Conservation (phyloP, 805 yeast genomes). For the Zygosaccharomyces bisporus region DNA sequence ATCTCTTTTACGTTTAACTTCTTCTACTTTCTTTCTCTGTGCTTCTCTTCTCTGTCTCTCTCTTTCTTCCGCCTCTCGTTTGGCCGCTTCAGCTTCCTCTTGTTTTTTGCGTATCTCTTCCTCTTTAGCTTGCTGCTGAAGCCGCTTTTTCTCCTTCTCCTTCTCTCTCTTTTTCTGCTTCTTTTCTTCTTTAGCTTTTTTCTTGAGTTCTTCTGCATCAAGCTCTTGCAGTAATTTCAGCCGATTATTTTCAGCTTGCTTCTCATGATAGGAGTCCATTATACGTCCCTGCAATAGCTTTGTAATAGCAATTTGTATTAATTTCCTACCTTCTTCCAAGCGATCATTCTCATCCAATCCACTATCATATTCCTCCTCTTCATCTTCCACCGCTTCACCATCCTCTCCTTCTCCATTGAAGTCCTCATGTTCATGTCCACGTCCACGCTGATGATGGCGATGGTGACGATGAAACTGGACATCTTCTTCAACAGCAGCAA, state of each 20-base stretch:
- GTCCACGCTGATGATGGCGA: conserved; percentile 17
- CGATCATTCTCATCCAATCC: conserved; percentile 58
- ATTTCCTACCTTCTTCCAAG: conserved; percentile 71
- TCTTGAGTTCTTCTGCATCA: conserved; percentile 63
- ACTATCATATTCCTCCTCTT: conserved; percentile 34
- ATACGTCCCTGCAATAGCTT: conserved; percentile 71
- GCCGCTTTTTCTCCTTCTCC: conserved; percentile 64
- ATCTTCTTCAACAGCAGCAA: conserved; percentile 12
- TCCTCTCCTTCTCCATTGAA: conserved; percentile 18
- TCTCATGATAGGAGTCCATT: conserved; percentile 71
- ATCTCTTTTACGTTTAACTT: conserved; percentile 37
- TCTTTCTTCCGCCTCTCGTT: conserved; percentile 40
- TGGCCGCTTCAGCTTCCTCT: conserved; percentile 51
- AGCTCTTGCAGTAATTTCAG: conserved; percentile 60
- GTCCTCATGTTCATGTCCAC: conserved; percentile 17
- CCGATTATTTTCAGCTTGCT: conserved; percentile 71
- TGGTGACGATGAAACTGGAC: conserved; percentile 16
- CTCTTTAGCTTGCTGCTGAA: conserved; percentile 58
- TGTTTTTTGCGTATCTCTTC: conserved; percentile 56
- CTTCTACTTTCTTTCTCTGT: conserved; percentile 40
- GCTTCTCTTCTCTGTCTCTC: conserved; percentile 41
- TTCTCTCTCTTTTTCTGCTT: conserved; percentile 64
- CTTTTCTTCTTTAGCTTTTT: conserved; percentile 62
- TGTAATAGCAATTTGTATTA: conserved; percentile 76
- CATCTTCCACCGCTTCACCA: conserved; percentile 19